A percentile compares a stretch with the other conserved stretches of the same genome.
Evolutionary conservation across 805 yeast genomes (phyloP).

Genomic region (Saccharomycopsis guyanensis): DNA sequence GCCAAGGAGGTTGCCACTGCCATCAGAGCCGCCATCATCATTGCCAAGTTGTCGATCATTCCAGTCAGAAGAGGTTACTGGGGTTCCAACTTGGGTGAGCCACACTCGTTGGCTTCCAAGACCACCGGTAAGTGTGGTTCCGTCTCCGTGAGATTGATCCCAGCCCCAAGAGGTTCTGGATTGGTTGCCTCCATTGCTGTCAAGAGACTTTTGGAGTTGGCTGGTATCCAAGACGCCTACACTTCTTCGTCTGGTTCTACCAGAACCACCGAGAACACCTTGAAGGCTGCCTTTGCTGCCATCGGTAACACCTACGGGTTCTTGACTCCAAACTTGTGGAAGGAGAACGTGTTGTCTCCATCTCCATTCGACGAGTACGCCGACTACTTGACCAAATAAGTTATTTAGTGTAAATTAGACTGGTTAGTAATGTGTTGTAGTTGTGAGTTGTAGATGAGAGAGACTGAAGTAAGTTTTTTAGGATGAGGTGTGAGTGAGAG

Average conservation of each 20-base stretch:
- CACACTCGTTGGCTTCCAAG: conserved; percentile 97
- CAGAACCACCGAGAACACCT: conserved; percentile 99
- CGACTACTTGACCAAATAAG: conserved; percentile 31
- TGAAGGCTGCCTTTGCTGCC: conserved; percentile 99
- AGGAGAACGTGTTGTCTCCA: conserved; percentile 69
- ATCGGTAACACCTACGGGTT: conserved; percentile 99
- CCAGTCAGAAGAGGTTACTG: conserved; percentile 99
- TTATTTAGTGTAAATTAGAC: too few species aligned
- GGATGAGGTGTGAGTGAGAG: too few species aligned
- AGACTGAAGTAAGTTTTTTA: too few species aligned
- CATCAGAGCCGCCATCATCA: conserved; percentile 98
- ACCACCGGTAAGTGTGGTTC: conserved; percentile 99
- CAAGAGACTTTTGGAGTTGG: conserved; percentile 97
- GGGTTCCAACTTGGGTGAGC: conserved; percentile 99
- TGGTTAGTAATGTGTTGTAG: too few species aligned
- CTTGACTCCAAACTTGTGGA: conserved; percentile 99
- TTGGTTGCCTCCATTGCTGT: conserved; percentile 99
- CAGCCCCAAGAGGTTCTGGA: conserved; percentile 99
- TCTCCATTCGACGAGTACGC: conserved; percentile 95
- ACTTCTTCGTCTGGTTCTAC: conserved; percentile 98
- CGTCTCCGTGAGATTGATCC: conserved; percentile 95
- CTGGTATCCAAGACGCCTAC: conserved; percentile 99
- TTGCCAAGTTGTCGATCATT: conserved; percentile 96
- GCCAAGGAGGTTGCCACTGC: conserved; percentile 99
- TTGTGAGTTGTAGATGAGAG: too few species aligned